Base-by-base conservation (phyloP, 2,329 filamentous ascomycete species). In the Hymenoscyphus fructigenus region DNA sequence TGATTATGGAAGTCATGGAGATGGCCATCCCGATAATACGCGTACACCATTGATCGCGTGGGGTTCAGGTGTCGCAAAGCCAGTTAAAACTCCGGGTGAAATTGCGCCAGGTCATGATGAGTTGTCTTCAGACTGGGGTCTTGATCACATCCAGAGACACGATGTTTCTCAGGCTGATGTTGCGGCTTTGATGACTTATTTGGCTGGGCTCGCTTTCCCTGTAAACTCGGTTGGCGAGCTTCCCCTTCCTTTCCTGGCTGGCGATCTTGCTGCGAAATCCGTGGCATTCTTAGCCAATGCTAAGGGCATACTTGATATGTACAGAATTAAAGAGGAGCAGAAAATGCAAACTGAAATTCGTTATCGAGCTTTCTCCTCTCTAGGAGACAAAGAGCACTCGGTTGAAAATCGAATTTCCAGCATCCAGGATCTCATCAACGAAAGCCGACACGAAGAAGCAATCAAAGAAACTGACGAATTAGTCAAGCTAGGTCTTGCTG, bases 1-100 rank as follows among this genome's bases (percentile, higher is more conserved):
- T 74, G 95, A 99, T 78, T 97, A 91, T 89, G 95, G 96, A n/a
- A 98, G 93, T 72, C 96, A 99, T 76, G 96, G 96, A 44, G 95
- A 99, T 76, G 95, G 95, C 7, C 93, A 99, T 78, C 95, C 95
- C 0, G 91, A 99, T 77, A 99, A 98, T 73, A 99, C 95, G 2
- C 87, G 95, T 60, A 99, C 95, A 0, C 95, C 95, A 0, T 81
- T 99, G 36, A 91, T 99, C 70, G 88, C 85, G 2, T 99, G 95
- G 95, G 95, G 95, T 12, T 92, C 95, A 62, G 95, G 95, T 9
- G 86, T 98, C 47, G 92, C 93, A 2, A 84, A 85, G 68, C 95
- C 95, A 0, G 80, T 88, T 59, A 79, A 86, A 2, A 80, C 82
- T 36, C 75, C 81, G 2, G 83, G 82, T 1, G 76, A 76, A 2